These are phyloP conservation scores for Talaromyces stipitatus DNA, from an alignment of 495 filamentous ascomycete species.

Conservation along the genomic window DNA sequence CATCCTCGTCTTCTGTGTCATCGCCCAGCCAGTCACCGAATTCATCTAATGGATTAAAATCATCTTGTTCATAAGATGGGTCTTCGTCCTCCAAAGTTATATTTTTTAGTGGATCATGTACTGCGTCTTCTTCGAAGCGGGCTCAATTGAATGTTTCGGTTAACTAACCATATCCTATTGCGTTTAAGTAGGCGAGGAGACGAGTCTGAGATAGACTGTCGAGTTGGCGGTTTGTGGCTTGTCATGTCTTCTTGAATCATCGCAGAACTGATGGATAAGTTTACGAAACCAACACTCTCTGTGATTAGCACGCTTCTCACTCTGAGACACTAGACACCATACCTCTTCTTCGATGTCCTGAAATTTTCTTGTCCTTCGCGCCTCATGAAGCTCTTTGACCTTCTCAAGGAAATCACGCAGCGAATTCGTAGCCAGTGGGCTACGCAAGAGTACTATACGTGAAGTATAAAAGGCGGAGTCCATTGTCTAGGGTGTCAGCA, in stretches of 20 bases:
- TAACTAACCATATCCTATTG: neutral
- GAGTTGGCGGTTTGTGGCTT: neutral
- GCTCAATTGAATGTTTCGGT: neutral
- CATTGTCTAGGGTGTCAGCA: neutral
- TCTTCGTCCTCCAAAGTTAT: neutral
- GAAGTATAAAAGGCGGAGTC: neutral
- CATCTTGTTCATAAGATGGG: neutral
- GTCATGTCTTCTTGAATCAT: neutral
- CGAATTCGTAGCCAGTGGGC: neutral
- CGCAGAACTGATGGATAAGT: neutral
- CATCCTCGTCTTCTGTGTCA: neutral
- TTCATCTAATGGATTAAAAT: neutral
- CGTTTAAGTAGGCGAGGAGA: neutral
- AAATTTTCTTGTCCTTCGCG: neutral
- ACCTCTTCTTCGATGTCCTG: neutral
- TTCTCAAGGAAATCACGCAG: neutral
- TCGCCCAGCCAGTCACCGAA: neutral
- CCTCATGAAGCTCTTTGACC: neutral
- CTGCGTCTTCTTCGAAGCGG: neutral
- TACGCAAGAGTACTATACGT: neutral
- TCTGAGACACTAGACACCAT: neutral
- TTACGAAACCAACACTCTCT: neutral
- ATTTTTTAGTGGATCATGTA: neutral
- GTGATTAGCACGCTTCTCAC: neutral
- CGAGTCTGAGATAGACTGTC: neutral